phyloP scores from a whole-genome alignment of 768 basidiomycete genomes.

The Tulasnella sp. region DNA sequence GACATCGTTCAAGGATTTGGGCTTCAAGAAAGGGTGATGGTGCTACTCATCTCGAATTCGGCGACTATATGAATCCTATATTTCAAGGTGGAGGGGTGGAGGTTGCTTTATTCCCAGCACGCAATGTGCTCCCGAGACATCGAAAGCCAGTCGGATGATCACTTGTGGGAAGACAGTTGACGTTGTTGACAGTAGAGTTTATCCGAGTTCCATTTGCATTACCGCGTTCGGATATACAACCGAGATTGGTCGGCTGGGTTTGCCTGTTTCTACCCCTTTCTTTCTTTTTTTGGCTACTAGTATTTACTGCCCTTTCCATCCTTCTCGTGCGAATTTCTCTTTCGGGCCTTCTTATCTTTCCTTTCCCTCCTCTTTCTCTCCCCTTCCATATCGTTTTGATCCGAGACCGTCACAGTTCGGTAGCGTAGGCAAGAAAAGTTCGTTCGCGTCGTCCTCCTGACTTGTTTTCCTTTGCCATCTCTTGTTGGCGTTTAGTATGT shows the following conservation, averaged over 20 bases:
- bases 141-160: neutral
- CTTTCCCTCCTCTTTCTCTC: neutral
- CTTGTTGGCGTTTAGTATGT: neutral
- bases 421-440: neutral
- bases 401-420: neutral
- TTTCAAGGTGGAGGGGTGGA: neutral
- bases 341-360: neutral
- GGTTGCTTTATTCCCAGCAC: neutral
- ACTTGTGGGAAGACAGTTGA: neutral
- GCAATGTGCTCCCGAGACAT: neutral
- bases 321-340: neutral
- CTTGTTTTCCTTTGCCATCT: no score
- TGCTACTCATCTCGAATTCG: neutral
- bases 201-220: neutral
- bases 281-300: neutral
- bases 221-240: neutral
- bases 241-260: neutral
- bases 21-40: neutral
- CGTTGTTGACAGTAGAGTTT: conserved; percentile 3
- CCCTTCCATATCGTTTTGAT: neutral
- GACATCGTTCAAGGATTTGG: conserved; percentile 1
- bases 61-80: neutral
- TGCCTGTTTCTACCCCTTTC: neutral
- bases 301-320: neutral
- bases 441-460: neutral